Conservation (phyloP, 2,329 filamentous ascomycete species). For the Lecanicillium sp. region DNA sequence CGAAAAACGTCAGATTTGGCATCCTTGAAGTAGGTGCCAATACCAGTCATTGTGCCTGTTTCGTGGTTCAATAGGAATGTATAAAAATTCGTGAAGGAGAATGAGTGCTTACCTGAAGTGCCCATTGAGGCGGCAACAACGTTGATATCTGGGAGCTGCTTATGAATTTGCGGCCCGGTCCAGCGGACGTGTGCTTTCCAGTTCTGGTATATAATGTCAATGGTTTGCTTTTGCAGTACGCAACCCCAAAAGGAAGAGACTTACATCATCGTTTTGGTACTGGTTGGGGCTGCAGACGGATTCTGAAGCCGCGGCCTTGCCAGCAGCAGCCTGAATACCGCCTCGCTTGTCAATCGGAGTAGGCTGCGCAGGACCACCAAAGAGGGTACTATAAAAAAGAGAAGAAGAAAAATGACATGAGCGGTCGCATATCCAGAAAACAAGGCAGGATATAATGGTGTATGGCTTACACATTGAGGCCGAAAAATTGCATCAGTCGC, state of each 20-base stretch:
- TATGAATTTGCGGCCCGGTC: constrained; percentile 51
- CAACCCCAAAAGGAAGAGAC: constrained; percentile 2
- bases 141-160: constrained; percentile 46
- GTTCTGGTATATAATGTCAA: constrained; percentile 31
- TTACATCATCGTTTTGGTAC: constrained; percentile 24
- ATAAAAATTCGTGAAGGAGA: no score
- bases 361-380: constrained; percentile 25
- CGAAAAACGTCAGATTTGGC: constrained; percentile 38
- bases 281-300: constrained; percentile 23
- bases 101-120: no score
- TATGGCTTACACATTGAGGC: constrained; percentile 21
- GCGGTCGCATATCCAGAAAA: no score
- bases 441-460: no score
- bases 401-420: no score
- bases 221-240: no score
- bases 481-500: constrained; percentile 25
- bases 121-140: constrained; percentile 49
- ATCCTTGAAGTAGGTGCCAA: constrained; percentile 42
- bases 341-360: constrained; percentile 23
- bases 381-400: constrained; percentile 25
- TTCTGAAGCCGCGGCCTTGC: constrained; percentile 20
- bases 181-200: constrained; percentile 47
- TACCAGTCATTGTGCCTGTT: constrained; percentile 39
- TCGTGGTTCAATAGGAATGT: no score
- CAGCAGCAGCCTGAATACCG: constrained; percentile 20